Base-by-base conservation (phyloP, 352 stramenopile genomes). In the Phytopythium mirpurense region DNA sequence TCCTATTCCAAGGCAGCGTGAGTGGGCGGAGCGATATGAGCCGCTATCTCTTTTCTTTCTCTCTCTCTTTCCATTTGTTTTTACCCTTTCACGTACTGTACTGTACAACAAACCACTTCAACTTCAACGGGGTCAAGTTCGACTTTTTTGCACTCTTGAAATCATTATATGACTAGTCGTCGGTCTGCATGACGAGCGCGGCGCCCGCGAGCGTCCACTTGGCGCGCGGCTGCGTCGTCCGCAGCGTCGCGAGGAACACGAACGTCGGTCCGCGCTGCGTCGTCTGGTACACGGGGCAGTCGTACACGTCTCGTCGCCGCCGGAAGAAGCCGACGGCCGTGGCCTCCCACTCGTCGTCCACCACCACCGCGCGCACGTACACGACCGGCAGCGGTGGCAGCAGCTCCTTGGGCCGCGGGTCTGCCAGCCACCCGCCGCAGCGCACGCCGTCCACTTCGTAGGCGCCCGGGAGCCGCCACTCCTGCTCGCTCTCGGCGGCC, bases 241-340 rank as follows among this genome's bases (percentile, higher is more conserved):
- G 90, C 16, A 99, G 70, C 42, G 96, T 98, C 18, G 93, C 93
- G n/a, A 98, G 71, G 64, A 98, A 98, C 9, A 98, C 80, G 64
- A 96, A 98, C 18, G 93, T 98, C n/a, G 96, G 89, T 1, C 96
- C 95, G 36, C 96, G 77, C 57, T 94, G 90, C 49, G 88, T 97
- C 32, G 96, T 99, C 46, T 97, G 89, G 65, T 98, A 99, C 41
- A 98, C 87, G 35, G 96, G 96, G 51, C 88, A 97, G 57, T 98
- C 93, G 61, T 98, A 98, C 7, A 98, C 74, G 42, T 91, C 79
- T 9, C 71, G 60, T 37, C 72, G 65, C 45, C 95, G 77, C 11
- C 96, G 78, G 51, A 98, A 90, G 63, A 98, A 98, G 12, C 96
- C 96, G 26, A 98, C 93, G 34, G 86, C 70, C 14, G 84, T 97